Evolutionary conservation across 768 basidiomycete genomes (phyloP), one percentile per base, ranked within the genome.

Genomic region (Rhodotorula paludigena): DNA sequence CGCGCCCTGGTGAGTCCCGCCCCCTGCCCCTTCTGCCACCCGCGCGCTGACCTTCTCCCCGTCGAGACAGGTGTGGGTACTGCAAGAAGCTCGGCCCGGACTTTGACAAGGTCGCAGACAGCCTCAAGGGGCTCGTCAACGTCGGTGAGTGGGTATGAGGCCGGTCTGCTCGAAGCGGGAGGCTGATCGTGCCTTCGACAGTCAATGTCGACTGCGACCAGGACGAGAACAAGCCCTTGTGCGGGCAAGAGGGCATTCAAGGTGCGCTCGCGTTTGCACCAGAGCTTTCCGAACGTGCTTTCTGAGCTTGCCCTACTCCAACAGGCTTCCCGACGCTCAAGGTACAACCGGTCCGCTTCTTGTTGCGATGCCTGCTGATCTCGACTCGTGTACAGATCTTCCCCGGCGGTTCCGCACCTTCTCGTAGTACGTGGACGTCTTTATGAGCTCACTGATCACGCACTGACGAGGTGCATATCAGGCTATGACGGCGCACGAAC

Each of bases 311-410:
- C 20, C 30, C 20, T 20, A 51, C 52, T 15, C 11, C 23, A 4
- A 3, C 68, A 73, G 75, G 75, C 8, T 76, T 74, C 56, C 75
- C 75, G 16, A 76, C 74, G 2, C 23, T 76, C 53, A 76, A 74
- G 66, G 74, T 75, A 0, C 33, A 49, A 21, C 10, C 0, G 0
- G 23, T 2, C 55, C 20, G 16, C n/a, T 8, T 8, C 28, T 23
- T 25, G n/a, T 23, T 33, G 10, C 36, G 36, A 20, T 4, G n/a
- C 20, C 35, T n/a, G 2, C 44, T 38, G n/a, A 59, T 25, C 36
- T 44, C 6, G 0, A 48, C 6, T 23, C 41, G 14, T 18, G 11
- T 5, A 14, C 33, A 73, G 74, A 36, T 72, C 30, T 72, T 75
- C 63, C 69, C 67, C 4, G 68, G 72, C 11, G 71, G 71, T 5